phyloP scores from a whole-genome alignment of 1,139 yeast species.

The Diutina mesorugosa region DNA sequence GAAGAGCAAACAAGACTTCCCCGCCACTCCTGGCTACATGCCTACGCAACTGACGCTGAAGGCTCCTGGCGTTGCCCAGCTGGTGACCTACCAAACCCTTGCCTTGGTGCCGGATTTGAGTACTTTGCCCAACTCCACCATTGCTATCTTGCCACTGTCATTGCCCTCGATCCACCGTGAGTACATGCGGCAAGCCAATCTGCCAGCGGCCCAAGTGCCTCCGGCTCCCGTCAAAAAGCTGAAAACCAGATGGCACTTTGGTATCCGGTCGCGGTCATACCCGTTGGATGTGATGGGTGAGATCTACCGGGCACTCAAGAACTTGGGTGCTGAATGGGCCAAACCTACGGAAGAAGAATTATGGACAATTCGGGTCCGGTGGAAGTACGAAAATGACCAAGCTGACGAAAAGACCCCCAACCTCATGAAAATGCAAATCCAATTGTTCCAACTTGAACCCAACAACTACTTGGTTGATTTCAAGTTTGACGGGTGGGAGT shows the following conservation, averaged over 20 bases:
- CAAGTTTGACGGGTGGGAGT: conserved; percentile 96
- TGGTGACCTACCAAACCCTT: conserved; percentile 36
- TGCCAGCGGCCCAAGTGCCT: conserved; percentile 17
- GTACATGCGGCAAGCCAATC: conserved; percentile 54
- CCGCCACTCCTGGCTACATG: conserved; percentile 33
- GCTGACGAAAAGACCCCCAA: conserved; percentile 35
- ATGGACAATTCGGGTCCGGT: conserved; percentile 95
- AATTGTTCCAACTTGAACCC: conserved; percentile 88
- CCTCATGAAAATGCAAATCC: conserved; percentile 94
- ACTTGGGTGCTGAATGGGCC: conserved; percentile 96
- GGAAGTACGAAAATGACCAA: conserved; percentile 42
- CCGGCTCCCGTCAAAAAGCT: conserved; percentile 76
- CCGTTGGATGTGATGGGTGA: conserved; percentile 99
- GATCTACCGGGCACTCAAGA: conserved; percentile 84
- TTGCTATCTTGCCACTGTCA: conserved; percentile 87
- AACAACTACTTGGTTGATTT: conserved; percentile 93
- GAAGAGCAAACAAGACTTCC: conserved; percentile 35
- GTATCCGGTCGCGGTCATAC: conserved; percentile 89
- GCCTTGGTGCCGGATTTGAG: conserved; percentile 39
- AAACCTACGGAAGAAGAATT: conserved; percentile 85
- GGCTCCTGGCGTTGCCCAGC: conserved; percentile 33
- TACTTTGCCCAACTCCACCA: conserved; percentile 49
- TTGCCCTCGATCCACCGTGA: conserved; percentile 92
- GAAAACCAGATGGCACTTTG: conserved; percentile 97
- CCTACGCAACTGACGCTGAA: conserved; percentile 13